Base-by-base conservation (phyloP, 1,284 basidiomycete species). In the Apiotrichum brassicae region DNA sequence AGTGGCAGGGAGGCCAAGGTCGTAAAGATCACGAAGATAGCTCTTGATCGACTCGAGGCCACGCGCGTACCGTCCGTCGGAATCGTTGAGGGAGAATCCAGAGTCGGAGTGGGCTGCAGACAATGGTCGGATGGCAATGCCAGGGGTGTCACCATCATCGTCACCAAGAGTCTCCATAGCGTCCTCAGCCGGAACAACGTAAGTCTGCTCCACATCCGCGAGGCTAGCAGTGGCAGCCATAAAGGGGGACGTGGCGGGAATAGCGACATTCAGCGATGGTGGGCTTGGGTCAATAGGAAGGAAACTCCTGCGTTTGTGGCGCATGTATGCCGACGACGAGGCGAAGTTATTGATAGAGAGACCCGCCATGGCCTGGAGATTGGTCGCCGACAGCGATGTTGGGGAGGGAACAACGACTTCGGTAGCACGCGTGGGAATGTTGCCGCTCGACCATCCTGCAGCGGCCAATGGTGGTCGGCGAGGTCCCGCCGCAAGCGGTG, bases 1-100 rank as follows among this genome's bases (percentile, higher is more conserved):
- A 14, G 66, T 53, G 2, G 64, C 53, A 1, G 68, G 65, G 25
- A 71, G 59, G 51, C 70, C 73, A 28, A 98, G 78, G 66, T 97
- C 93, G 64, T 93, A 86, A 79, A 98, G 85, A 65, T 98, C 94
- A 62, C 84, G 84, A 19, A 98, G 79, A 72, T 97, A 97, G 16
- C 86, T 85, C 85, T 97, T 92, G 34, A 98, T 82, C 12, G 87
- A 87, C 52, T 88, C 82, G 43, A 97, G 76, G 22, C 87, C 88
- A 11, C 59, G 53, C 2, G 61, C 53, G 50, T 73, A 74, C 9
- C 62, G 55, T 13, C 51, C 52, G 3, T 63, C 63, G 13, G 35
- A n/a, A n/a, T 61, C 60, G 20, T 39, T 40, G 32, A 57, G 46
- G 9, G 56, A 43, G n/a, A 49, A 48, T 16, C 52, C 53, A 18